Base-by-base conservation (phyloP, 1,284 basidiomycete species). In the Thelephora terrestris region DNA sequence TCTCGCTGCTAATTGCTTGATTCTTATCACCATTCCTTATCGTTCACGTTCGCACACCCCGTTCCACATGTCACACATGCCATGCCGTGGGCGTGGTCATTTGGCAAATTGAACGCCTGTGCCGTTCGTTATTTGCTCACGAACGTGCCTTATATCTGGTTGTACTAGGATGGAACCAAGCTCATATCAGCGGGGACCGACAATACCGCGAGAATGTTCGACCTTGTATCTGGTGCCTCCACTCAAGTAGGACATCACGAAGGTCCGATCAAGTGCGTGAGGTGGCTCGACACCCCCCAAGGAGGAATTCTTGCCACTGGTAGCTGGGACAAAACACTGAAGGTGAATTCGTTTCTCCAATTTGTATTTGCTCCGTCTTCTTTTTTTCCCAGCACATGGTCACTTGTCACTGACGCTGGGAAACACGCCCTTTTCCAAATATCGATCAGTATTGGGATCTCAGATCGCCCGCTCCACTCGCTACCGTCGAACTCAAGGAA, bases 241-340 rank as follows among this genome's bases (percentile, higher is more conserved):
- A 68, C 70, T 18, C 83, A 89, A 64, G 80, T 94, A 24, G 91
- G 89, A 2, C 82, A 82, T 54, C 91, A 95, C 60, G 86, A 91
- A 56, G 85, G 79, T 47, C 83, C 91, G 2, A 81, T 96, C 54
- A 84, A 81, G 56, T 78, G 75, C 50, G 76, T 91, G 34, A 73
- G 76, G 49, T 92, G 82, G 79, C 72, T 91, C 47, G 85, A 89
- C 54, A 71, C 76, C 16, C 79, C 80, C 6, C 67, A 79, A 60
- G 64, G 75, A 38, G 79, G 85, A 7, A 78, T 91, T 49, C 71
- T 92, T 32, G 85, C 81, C 14, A 94, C 91, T 0, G 91, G 88
- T 2, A 87, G 87, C 47, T 96, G 91, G 91, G 92, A 96, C 64
- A 91, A 91, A 67, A 89, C 84, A 10, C 63, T 94, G 57, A 92